These are phyloP conservation scores for Xylaria sp. DNA, from an alignment of 2,329 filamentous ascomycete genomes.

Conservation along the genomic window DNA sequence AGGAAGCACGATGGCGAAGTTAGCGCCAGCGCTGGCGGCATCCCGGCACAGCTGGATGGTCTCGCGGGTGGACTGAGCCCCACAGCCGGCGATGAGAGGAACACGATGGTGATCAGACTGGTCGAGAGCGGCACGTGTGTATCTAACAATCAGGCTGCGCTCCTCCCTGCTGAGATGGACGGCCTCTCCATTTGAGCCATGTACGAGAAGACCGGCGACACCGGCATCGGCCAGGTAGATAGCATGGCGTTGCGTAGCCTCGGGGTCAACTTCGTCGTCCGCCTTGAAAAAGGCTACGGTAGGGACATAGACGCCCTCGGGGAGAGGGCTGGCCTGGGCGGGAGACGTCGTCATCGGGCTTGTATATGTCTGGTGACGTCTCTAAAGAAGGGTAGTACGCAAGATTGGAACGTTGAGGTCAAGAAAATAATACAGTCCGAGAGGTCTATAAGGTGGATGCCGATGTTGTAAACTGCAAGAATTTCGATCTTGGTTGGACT, in stretches of 20 bases:
- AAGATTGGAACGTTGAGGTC: neutral
- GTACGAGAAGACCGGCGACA: slow-evolving; percentile 67
- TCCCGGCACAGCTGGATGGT: slow-evolving; percentile 67
- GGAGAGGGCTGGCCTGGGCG: slow-evolving; percentile 19
- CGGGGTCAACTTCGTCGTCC: slow-evolving; percentile 58
- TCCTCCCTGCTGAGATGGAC: slow-evolving; percentile 70
- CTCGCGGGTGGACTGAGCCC: slow-evolving; percentile 68
- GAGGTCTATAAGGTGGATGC: neutral
- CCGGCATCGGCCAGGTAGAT: slow-evolving; percentile 64
- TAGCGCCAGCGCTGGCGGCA: slow-evolving; percentile 64
- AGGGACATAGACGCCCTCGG: slow-evolving; percentile 60
- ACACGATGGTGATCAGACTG: slow-evolving; percentile 56
- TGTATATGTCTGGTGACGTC: slow-evolving; percentile 1
- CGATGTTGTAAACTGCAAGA: neutral
- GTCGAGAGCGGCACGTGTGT: slow-evolving; percentile 64
- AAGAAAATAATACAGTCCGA: neutral
- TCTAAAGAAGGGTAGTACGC: neutral
- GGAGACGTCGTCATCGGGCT: slow-evolving; percentile 28
- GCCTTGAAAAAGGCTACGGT: slow-evolving; percentile 65
- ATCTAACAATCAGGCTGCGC: slow-evolving; percentile 62
- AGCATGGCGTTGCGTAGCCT: slow-evolving; percentile 54
- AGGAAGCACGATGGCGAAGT: slow-evolving; percentile 68
- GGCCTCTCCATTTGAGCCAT: slow-evolving; percentile 75
- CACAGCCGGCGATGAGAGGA: slow-evolving; percentile 71
- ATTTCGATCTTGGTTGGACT: neutral